Conservation (phyloP, 73 alveolate genomes). For the Uronychia binucleata region DNA sequence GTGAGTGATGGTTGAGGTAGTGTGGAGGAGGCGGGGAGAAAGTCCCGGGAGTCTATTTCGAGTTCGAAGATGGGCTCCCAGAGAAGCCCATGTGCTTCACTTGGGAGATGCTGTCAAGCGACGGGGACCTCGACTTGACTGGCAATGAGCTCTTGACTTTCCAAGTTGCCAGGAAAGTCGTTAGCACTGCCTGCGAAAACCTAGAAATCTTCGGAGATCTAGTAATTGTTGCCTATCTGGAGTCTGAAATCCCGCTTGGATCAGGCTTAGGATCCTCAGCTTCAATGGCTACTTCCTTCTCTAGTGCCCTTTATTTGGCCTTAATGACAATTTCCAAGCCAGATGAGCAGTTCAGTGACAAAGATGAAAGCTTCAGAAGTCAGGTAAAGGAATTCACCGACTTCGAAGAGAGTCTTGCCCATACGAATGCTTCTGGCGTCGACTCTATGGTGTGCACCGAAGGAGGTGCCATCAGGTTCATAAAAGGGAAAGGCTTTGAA, state of each 20-base stretch:
- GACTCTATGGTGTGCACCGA: conserved; percentile 9
- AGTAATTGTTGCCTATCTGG: background rate
- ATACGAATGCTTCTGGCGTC: conserved; percentile 31
- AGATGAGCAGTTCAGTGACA: too few species aligned
- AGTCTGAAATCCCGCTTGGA: conserved; percentile 78
- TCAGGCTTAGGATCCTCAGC: conserved; percentile 91
- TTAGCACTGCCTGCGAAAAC: background rate
- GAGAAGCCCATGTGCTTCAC: background rate
- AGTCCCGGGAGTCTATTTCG: background rate
- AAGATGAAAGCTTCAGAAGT: background rate
- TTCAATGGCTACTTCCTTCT: conserved; percentile 55
- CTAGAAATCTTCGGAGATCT: background rate
- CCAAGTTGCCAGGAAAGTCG: background rate
- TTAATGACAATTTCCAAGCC: background rate
- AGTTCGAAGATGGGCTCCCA: background rate
- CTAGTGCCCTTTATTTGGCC: conserved; percentile 39
- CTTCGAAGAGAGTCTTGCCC: conserved; percentile 10
- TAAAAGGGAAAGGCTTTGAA: background rate
- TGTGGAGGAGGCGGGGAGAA: background rate
- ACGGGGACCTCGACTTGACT: background rate
- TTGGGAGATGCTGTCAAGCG: background rate
- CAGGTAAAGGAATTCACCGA: conserved; percentile 9
- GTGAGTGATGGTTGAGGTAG: background rate
- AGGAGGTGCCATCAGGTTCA: conserved; percentile 26
- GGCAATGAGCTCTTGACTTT: background rate